Evolutionary conservation across 2,329 filamentous ascomycete species (phyloP).

Genomic region (Truncatella angustata): DNA sequence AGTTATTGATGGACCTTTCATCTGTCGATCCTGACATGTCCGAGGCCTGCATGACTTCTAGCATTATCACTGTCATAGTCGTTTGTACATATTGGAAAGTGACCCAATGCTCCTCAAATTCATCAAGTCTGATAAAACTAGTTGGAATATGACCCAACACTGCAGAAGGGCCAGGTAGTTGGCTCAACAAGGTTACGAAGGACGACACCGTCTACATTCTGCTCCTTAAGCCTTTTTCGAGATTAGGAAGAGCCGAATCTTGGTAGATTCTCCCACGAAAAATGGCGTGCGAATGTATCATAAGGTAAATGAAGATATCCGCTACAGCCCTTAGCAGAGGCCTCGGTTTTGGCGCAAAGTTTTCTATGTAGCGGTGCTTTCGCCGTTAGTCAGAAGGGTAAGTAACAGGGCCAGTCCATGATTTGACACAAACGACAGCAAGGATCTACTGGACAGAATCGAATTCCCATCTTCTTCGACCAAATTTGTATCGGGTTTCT

Average conservation of each 20-base stretch:
- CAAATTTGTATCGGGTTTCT: no score
- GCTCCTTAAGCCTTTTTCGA: conserved; percentile 16
- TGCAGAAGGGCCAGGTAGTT: conserved; percentile 13
- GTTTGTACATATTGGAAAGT: conserved; percentile 13
- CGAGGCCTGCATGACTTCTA: conserved; percentile 16
- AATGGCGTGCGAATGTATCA: conserved; percentile 20
- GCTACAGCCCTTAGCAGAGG: conserved; percentile 22
- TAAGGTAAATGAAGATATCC: conserved; percentile 20
- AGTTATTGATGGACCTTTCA: conserved; percentile 13
- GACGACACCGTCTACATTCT: conserved; percentile 24
- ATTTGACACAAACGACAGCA: no score
- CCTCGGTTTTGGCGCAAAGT: conserved; percentile 22
- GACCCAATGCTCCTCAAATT: conserved; percentile 23
- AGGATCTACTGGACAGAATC: no score
- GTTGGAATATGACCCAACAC: conserved; percentile 16
- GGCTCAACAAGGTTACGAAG: conserved; percentile 23
- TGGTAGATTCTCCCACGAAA: conserved; percentile 19
- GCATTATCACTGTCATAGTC: conserved; percentile 17
- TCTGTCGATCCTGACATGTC: conserved; percentile 11
- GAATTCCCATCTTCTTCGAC: no score
- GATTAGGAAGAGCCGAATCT: conserved; percentile 21
- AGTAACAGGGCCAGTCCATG: conserved; percentile 33
- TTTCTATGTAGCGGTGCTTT: conserved; percentile 11
- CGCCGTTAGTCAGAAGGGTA: conserved; percentile 25
- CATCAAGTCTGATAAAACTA: conserved; percentile 19